Conservation (phyloP, 2,329 filamentous ascomycete species). For the Penicillium sp. region DNA sequence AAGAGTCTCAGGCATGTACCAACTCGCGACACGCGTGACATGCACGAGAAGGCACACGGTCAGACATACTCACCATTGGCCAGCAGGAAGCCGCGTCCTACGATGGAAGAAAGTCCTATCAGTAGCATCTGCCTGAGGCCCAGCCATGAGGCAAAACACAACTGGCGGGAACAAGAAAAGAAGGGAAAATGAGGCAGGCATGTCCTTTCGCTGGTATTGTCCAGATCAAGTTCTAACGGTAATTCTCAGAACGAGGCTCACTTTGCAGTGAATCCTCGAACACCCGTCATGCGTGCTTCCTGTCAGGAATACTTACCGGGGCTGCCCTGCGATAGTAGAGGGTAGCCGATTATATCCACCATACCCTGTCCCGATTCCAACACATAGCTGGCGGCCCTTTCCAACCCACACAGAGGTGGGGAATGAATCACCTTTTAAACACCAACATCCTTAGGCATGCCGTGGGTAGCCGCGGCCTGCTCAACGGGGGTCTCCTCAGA, state of each 20-base stretch:
- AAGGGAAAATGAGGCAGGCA: conserved; percentile 22
- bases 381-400: not conserved
- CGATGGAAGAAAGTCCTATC: conserved; percentile 2
- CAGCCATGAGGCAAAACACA: conserved; percentile 9
- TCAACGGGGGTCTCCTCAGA: conserved; percentile 11
- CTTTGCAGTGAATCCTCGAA: conserved; percentile 22
- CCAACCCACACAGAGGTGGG: not conserved
- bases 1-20: not conserved
- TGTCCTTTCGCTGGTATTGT: conserved; percentile 97
- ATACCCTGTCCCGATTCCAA: not conserved
- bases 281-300: conserved; percentile 28
- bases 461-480: conserved; percentile 1
- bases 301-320: conserved; percentile 18
- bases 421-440: conserved; percentile 3
- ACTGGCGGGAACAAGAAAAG: not conserved
- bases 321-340: not conserved
- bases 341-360: not conserved
- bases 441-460: not conserved
- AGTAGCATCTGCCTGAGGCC: conserved; percentile 17
- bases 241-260: conserved; percentile 62
- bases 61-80: not conserved
- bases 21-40: not conserved
- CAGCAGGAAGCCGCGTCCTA: conserved; percentile 21
- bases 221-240: conserved; percentile 94
- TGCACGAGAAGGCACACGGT: not conserved